phyloP scores from a whole-genome alignment of 805 yeast species.

The Wickerhamomyces bisporus region DNA sequence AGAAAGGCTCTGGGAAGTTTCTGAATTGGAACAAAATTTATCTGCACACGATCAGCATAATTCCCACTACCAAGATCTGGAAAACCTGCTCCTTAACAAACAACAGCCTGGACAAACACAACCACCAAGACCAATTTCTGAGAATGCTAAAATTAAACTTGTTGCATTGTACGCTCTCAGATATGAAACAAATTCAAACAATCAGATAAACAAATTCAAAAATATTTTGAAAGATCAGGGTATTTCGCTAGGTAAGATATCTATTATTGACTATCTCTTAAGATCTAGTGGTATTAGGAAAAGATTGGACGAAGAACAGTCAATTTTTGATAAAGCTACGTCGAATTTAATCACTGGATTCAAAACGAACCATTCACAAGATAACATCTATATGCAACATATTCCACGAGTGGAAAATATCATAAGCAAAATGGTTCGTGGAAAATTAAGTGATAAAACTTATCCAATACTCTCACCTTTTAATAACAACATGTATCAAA shows the following conservation, averaged over 20 bases:
- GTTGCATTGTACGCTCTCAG: slow-evolving; percentile 70
- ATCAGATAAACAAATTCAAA: slow-evolving; percentile 36
- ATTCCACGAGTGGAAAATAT: slow-evolving; percentile 59
- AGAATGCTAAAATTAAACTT: slow-evolving; percentile 61
- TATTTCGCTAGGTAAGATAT: slow-evolving; percentile 21
- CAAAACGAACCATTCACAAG: slow-evolving; percentile 36
- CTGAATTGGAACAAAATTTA: slow-evolving; percentile 86
- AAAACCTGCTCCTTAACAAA: slow-evolving; percentile 42
- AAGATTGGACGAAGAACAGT: slow-evolving; percentile 34
- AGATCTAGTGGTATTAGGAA: slow-evolving; percentile 38
- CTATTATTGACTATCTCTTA: slow-evolving; percentile 35
- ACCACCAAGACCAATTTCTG: slow-evolving; percentile 38
- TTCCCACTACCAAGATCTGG: slow-evolving; percentile 50
- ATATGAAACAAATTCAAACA: slow-evolving; percentile 50
- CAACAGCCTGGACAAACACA: slow-evolving; percentile 20
- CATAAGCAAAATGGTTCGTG: slow-evolving; percentile 30
- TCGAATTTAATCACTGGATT: slow-evolving; percentile 29
- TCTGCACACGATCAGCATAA: slow-evolving; percentile 60
- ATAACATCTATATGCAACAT: slow-evolving; percentile 88
- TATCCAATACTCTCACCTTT: slow-evolving; percentile 41
- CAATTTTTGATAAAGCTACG: slow-evolving; percentile 25
- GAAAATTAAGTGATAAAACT: slow-evolving; percentile 27
- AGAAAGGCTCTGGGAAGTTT: slow-evolving; percentile 70
- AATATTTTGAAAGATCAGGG: slow-evolving; percentile 33
- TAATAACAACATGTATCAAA: slow-evolving; percentile 12